Base-by-base conservation (phyloP, 305 asterid genomes). In the Fraxinus latifolia region DNA sequence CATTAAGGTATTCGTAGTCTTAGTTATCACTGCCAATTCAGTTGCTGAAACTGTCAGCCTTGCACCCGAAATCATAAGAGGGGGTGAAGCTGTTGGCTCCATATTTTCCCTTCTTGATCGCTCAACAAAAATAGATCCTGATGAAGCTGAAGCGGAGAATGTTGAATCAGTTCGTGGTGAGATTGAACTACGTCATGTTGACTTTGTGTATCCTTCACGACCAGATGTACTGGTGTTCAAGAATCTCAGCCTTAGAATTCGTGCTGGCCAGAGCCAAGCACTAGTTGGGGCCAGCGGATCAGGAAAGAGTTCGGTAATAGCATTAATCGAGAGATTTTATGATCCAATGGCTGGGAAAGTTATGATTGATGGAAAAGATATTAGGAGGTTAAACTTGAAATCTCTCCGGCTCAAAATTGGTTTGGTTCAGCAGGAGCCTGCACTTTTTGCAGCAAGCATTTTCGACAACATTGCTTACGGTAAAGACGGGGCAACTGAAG, bases 241-340 rank as follows among this genome's bases (percentile, higher is more conserved):
- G 91, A 98, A 94, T 84, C 36, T 96, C 12, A 94, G 82, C 85
- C 87, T 96, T 5, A 79, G 97, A 80, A 94, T 96, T 55, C 94
- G 99, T 3, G 98, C 99, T 0, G 98, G 99, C 58, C 97, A 91
- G 50, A 96, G 99, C 90, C 98, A 96, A 84, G 99, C 99, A 0
- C 95, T 96, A 0, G 98, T 96, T 0, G 99, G 99, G 4, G 95
- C 99, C 0, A 96, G 98, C 29, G 98, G 99, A 12, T 96, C 98
- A 0, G 99, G 99, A 0, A 96, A 96, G 87, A 96, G 99, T 83
- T 90, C 98, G 0, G 97, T 96, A 0, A 93, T 96, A 4, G 94
- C 97, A 0, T 76, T 96, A 71, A 91, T 96, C 0, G 98, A 94
- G 87, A 85, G 99, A 71, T 96, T 96, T 77, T 96, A 96, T 2